Conservation (phyloP, 441 rosid species). For the Metrosideros polymorpha region DNA sequence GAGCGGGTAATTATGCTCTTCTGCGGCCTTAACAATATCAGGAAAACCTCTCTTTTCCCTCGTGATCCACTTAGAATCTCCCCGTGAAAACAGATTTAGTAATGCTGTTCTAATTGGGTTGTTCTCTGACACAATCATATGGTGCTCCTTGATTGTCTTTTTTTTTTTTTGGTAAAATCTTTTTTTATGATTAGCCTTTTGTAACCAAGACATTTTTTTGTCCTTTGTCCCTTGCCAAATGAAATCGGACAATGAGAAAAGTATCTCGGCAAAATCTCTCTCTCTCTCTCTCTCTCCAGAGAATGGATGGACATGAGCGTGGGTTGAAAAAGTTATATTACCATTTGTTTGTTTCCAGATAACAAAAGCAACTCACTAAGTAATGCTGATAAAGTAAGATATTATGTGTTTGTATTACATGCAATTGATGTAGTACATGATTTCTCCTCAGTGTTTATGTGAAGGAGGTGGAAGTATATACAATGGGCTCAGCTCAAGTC, state of each 20-base stretch:
- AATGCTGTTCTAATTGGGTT: not conserved
- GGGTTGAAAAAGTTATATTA: not conserved
- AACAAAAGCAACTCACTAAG: not conserved
- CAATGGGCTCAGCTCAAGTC: not conserved
- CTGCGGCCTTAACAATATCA: slow-evolving; percentile 66
- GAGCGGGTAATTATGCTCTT: slow-evolving; percentile 85
- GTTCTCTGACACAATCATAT: not conserved
- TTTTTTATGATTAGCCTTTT: not conserved
- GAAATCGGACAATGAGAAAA: not conserved
- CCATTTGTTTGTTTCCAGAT: not conserved
- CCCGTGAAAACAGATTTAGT: slow-evolving; percentile 15
- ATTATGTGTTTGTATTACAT: not conserved
- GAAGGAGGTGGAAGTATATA: not conserved
- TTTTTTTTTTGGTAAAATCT: not conserved
- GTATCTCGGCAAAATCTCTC: not conserved
- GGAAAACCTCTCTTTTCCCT: slow-evolving; percentile 80
- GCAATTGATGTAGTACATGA: not conserved
- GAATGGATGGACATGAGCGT: not conserved
- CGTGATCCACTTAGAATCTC: slow-evolving; percentile 72
- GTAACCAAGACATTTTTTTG: not conserved
- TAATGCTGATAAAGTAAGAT: not conserved
- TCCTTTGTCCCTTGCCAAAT: not conserved
- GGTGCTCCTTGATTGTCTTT: not conserved
- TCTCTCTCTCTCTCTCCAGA: not conserved
- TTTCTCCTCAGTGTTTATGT: not conserved